A percentile compares a stretch with the other conserved stretches of the same genome.
Evolutionary conservation across 768 basidiomycete genomes (phyloP).

Genomic region (Leccinum barrowsii): DNA sequence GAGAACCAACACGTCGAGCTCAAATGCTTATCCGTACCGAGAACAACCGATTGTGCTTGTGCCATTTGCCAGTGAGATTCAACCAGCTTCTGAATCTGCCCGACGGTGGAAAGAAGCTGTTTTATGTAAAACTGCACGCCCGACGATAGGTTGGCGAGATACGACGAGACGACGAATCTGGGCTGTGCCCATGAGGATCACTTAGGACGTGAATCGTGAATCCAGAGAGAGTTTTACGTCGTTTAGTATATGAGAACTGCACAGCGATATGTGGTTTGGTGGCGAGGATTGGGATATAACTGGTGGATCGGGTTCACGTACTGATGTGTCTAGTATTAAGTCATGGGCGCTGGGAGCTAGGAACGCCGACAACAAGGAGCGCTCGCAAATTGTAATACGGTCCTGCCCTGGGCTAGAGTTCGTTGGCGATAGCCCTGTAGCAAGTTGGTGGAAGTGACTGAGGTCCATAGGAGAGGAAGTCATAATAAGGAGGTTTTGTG

Average conservation of each 20-base stretch:
- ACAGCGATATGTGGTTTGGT: neutral
- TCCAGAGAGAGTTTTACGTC: slow-evolving; percentile 1
- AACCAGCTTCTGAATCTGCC: neutral
- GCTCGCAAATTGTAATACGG: neutral
- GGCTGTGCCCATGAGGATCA: neutral
- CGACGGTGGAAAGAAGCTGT: neutral
- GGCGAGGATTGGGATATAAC: neutral
- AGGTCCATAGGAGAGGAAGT: neutral
- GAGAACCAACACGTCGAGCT: neutral
- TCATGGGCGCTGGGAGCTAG: neutral
- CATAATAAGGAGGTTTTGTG: neutral
- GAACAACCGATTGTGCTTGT: neutral
- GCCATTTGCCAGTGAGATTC: neutral
- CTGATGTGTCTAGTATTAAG: neutral
- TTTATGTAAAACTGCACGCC: neutral
- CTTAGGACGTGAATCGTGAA: neutral
- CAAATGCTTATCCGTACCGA: neutral
- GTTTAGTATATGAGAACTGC: neutral
- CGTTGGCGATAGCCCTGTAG: neutral
- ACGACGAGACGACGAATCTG: neutral
- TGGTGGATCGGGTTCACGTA: neutral
- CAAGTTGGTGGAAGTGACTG: neutral
- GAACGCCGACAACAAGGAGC: neutral
- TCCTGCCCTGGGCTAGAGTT: neutral
- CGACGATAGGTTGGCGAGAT: neutral